phyloP scores from a whole-genome alignment of 352 stramenopile genomes.

The Pythium periplocum region DNA sequence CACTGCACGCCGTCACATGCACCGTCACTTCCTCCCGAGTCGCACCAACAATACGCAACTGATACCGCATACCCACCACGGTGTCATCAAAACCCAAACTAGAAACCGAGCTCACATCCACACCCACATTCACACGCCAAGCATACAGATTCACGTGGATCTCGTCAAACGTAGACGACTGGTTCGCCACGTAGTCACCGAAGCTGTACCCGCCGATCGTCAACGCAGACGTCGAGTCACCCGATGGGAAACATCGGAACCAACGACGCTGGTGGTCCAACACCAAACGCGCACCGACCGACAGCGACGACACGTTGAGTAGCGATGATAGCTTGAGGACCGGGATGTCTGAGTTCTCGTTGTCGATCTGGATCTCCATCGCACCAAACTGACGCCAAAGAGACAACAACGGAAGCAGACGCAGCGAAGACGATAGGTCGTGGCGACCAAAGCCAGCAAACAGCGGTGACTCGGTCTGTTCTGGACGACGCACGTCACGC shows the following conservation, averaged over 20 bases:
- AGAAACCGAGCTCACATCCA: too few relatives aligned
- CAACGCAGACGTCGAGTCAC: slow-evolving; percentile 5
- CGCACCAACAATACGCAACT: too few relatives aligned
- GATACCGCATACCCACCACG: too few relatives aligned
- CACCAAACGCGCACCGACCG: neutral
- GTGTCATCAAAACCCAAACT: too few relatives aligned
- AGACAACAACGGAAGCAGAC: slow-evolving; percentile 5
- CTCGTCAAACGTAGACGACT: neutral
- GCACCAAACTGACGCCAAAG: slow-evolving; percentile 5
- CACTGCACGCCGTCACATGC: too few relatives aligned
- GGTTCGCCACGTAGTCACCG: slow-evolving; percentile 7
- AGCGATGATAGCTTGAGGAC: slow-evolving; percentile 3
- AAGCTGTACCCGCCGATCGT: neutral
- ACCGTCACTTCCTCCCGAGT: too few relatives aligned
- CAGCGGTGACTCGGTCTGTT: too few relatives aligned
- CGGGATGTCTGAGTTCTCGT: neutral
- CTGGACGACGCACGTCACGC: too few relatives aligned
- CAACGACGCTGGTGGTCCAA: slow-evolving; percentile 6
- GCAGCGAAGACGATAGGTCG: too few relatives aligned
- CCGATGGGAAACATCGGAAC: slow-evolving; percentile 7
- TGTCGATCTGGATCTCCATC: slow-evolving; percentile 1
- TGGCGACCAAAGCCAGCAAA: too few relatives aligned
- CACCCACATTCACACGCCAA: neutral
- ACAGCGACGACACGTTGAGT: neutral
- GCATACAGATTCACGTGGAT: slow-evolving; percentile 9